A percentile compares a stretch with the other conserved stretches of the same genome.
Conservation (phyloP, 2,329 filamentous ascomycete species). For the Paecilomyces fulvus region DNA sequence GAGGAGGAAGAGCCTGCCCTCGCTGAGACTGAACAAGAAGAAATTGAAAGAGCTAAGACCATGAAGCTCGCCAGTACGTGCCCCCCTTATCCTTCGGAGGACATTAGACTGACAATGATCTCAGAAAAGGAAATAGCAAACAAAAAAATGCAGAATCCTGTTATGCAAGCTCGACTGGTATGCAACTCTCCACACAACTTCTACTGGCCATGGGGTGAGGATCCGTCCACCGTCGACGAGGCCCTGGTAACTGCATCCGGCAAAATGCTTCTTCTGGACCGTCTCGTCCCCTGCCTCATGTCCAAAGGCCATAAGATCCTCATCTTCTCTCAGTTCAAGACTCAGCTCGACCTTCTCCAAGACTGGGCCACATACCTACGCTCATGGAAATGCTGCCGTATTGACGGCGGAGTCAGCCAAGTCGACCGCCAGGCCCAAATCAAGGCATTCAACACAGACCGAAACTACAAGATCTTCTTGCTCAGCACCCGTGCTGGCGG, state of each 20-base stretch:
- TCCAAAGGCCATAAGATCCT: constrained; percentile 74
- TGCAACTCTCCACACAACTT: constrained; percentile 97
- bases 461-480: constrained; percentile 66
- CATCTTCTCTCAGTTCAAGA: constrained; percentile 95
- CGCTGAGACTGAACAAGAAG: constrained; percentile 46
- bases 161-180: constrained; percentile 84
- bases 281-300: constrained; percentile 70
- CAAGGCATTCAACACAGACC: constrained; percentile 60
- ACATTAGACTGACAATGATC: constrained; percentile 19
- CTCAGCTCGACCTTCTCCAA: constrained; percentile 81
- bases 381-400: constrained; percentile 74
- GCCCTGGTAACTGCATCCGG: constrained; percentile 78
- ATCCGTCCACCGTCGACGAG: constrained; percentile 60
- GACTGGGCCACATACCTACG: constrained; percentile 76
- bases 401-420: constrained; percentile 81
- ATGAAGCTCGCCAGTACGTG: constrained; percentile 66
- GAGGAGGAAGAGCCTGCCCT: constrained; percentile 34
- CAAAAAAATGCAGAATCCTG: constrained; percentile 87
- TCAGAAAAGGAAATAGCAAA: constrained; percentile 72
- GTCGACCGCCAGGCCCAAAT: constrained; percentile 62
- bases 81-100: background rate
- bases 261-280: constrained; percentile 91
- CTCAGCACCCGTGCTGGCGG: constrained; percentile 87
- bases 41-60: constrained; percentile 57
- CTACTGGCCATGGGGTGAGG: constrained; percentile 76